phyloP scores from a whole-genome alignment of 768 basidiomycete species.

The Leccinum uliginosum region DNA sequence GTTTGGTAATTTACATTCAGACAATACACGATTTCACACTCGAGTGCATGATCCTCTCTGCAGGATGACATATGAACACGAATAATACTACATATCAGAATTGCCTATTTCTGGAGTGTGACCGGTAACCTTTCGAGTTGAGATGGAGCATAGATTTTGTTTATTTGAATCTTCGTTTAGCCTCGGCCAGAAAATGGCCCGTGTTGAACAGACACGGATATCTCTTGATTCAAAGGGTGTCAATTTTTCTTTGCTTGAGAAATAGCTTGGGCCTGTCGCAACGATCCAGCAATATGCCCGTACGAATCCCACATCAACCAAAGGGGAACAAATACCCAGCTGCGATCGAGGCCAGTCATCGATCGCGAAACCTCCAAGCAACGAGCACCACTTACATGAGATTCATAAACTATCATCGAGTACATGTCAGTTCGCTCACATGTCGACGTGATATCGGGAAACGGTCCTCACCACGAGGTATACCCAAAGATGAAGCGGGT shows the following conservation, averaged over 20 bases:
- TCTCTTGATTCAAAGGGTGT: neutral
- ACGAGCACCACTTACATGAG: conserved; percentile 48
- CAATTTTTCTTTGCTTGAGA: conserved; percentile 36
- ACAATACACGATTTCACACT: neutral
- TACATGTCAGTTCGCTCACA: neutral
- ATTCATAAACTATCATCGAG: conserved; percentile 65
- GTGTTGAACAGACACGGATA: neutral
- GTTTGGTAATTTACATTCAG: neutral
- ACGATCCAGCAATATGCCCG: conserved; percentile 55
- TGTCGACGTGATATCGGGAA: neutral
- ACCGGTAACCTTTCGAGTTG: neutral
- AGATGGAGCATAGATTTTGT: neutral
- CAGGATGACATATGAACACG: neutral
- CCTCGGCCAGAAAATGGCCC: neutral
- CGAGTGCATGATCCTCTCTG: neutral
- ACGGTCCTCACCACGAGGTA: conserved; percentile 64
- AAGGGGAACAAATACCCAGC: conserved; percentile 78
- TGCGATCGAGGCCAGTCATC: conserved; percentile 25
- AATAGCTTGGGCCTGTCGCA: conserved; percentile 40
- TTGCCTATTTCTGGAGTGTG: neutral
- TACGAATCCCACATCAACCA: conserved; percentile 80
- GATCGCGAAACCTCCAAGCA: neutral
- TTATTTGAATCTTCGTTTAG: neutral
- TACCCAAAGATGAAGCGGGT: conserved; percentile 70
- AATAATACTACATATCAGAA: neutral